phyloP scores from a whole-genome alignment of 2,329 filamentous ascomycete species.

The Fusarium fujikuroi region DNA sequence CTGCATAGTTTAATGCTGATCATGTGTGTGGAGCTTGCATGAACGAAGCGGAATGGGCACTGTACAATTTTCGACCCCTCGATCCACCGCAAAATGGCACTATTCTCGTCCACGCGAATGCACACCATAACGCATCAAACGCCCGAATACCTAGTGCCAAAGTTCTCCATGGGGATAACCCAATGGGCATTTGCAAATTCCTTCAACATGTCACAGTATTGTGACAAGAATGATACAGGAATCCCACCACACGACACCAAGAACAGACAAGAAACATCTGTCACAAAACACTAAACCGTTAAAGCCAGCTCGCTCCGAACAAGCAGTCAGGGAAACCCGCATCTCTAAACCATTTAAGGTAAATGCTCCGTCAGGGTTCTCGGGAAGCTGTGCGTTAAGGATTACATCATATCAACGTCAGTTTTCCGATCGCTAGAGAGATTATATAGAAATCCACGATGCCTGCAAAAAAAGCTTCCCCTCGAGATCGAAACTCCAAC shows the following conservation, averaged over 20 bases:
- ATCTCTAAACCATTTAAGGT: background rate
- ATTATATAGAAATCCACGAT: constrained; percentile 11
- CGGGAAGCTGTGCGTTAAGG: too few species aligned
- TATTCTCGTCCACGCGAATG: background rate
- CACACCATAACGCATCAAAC: background rate
- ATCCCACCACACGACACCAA: background rate
- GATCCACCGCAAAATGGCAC: background rate
- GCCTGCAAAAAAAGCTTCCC: background rate
- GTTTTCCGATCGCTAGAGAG: background rate
- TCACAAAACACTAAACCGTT: background rate
- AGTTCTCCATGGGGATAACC: background rate
- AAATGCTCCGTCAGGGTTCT: background rate
- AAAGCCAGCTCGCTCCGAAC: background rate
- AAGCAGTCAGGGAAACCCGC: too few species aligned
- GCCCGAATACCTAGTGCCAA: background rate
- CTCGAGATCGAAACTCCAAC: background rate
- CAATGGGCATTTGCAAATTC: rapidly evolving
- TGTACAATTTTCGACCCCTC: too few species aligned
- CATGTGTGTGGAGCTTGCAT: background rate
- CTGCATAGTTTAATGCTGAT: background rate
- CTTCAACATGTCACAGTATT: background rate
- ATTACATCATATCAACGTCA: constrained; percentile 18
- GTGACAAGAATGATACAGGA: background rate
- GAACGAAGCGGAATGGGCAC: too few species aligned
- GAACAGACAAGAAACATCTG: background rate